These are phyloP conservation scores for Cyamopsis tetragonoloba DNA, from an alignment of 306 rosid genomes.

Conservation along the genomic window DNA sequence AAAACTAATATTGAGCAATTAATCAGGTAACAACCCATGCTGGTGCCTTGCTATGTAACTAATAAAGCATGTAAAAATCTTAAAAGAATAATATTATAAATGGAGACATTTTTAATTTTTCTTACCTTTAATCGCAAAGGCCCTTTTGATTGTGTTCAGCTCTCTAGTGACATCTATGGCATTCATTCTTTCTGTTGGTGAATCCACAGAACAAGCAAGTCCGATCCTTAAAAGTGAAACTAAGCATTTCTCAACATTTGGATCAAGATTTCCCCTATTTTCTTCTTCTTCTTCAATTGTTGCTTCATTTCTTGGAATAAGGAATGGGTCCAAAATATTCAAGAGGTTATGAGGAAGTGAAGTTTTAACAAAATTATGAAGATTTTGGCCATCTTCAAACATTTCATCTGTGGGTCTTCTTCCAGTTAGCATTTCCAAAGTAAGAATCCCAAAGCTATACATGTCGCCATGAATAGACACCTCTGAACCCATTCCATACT, in stretches of 20 bases:
- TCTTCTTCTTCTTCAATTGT: neutral
- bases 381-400: constrained; percentile 26
- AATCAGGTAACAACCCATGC: too few species aligned
- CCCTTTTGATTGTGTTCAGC: neutral
- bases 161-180: constrained; percentile 17
- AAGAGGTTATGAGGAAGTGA: constrained; percentile 16
- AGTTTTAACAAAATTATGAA: constrained; percentile 19
- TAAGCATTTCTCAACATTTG: neutral
- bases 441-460: constrained; percentile 41
- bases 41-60: too few species aligned
- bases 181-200: constrained; percentile 26
- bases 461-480: constrained; percentile 27
- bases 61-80: neutral
- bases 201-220: constrained; percentile 26
- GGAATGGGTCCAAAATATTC: constrained; percentile 7
- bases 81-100: too few species aligned
- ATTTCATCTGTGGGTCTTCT: constrained; percentile 31
- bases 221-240: constrained; percentile 20
- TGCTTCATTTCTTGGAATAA: neutral
- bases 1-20: too few species aligned
- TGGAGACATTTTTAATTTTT: too few species aligned
- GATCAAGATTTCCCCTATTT: neutral
- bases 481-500: constrained; percentile 31
- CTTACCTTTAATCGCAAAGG: neutral
- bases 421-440: constrained; percentile 37